phyloP scores from a whole-genome alignment of 2,329 filamentous ascomycete genomes.

The Sporothrix dimorphospora region DNA sequence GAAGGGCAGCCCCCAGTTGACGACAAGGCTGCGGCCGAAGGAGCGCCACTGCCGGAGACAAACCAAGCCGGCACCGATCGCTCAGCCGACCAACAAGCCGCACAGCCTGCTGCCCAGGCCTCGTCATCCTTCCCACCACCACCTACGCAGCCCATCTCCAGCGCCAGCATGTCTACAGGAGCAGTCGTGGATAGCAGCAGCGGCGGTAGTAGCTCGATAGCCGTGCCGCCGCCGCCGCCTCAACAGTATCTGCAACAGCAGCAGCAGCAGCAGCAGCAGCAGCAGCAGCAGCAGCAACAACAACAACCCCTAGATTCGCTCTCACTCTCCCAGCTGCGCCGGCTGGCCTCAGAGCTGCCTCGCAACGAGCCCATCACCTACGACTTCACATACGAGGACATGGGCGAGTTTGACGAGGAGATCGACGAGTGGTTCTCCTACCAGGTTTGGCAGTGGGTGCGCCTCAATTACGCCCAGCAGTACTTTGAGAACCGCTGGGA shows the following conservation, averaged over 20 bases:
- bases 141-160: conserved; percentile 8
- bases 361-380: conserved; percentile 73
- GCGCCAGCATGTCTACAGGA: conserved; percentile 6
- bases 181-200: neutral
- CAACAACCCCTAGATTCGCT: conserved; percentile 63
- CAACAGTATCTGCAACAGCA: neutral
- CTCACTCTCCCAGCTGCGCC: conserved; percentile 72
- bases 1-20: neutral
- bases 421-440: conserved; percentile 81
- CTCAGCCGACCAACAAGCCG: neutral
- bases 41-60: neutral
- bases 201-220: neutral
- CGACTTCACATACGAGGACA: conserved; percentile 80
- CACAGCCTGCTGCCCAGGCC: neutral
- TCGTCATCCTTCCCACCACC: conserved; percentile 12
- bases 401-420: conserved; percentile 46
- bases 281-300: neutral
- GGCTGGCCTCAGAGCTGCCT: conserved; percentile 74
- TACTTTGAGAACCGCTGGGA: conserved; percentile 80
- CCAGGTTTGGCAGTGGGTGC: conserved; percentile 79
- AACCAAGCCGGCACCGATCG: neutral
- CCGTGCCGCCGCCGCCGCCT: neutral
- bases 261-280: conserved; percentile 3
- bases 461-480: conserved; percentile 73
- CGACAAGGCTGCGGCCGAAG: neutral